Conservation (phyloP, 768 basidiomycete species). For the Tricholoma sp. region DNA sequence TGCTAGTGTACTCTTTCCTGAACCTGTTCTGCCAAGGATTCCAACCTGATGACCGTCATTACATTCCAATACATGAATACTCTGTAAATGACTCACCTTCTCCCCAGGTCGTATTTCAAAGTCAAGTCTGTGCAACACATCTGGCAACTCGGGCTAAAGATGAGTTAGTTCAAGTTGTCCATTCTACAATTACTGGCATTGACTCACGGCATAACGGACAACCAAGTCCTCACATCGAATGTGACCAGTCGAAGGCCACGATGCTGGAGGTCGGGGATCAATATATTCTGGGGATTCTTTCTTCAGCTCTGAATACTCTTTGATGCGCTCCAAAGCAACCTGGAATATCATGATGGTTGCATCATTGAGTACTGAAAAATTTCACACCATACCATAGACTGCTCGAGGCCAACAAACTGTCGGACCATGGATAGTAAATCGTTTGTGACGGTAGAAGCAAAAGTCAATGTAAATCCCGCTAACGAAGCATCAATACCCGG, state of each 20-base stretch:
- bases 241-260: conserved; percentile 73
- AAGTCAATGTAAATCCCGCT: conserved; percentile 84
- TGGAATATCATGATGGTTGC: no score
- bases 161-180: no score
- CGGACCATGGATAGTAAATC: conserved; percentile 70
- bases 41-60: conserved; percentile 42
- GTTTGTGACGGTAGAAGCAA: conserved; percentile 68
- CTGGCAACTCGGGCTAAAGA: conserved; percentile 73
- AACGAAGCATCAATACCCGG: conserved; percentile 73
- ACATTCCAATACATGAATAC: not conserved
- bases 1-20: conserved; percentile 77
- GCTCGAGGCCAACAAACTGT: conserved; percentile 85
- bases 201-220: conserved; percentile 66
- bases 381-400: no score
- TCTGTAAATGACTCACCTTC: conserved; percentile 44
- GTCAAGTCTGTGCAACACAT: conserved; percentile 75
- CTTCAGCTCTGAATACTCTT: conserved; percentile 80
- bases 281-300: conserved; percentile 80
- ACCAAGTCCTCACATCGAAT: conserved; percentile 71
- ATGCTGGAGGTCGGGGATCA: conserved; percentile 72
- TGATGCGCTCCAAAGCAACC: conserved; percentile 86
- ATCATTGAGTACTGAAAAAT: no score
- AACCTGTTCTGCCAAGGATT: conserved; percentile 67
- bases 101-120: conserved; percentile 72
- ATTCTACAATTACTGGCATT: not conserved